Conservation (phyloP, 805 yeast species). For the Teunomyces atbi region DNA sequence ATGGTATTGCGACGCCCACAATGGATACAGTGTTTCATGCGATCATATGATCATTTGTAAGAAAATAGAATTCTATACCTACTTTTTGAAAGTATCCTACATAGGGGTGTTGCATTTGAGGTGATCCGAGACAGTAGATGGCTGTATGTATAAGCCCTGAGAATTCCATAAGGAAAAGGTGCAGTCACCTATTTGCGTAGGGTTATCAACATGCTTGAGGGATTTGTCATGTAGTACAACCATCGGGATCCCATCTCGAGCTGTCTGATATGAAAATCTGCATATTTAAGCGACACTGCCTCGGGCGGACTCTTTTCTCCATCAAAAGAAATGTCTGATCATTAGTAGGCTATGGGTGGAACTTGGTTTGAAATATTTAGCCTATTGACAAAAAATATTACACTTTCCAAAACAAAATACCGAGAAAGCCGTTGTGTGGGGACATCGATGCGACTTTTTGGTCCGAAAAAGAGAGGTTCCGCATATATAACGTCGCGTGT, state of each 20-base stretch:
- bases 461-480: constrained; percentile 3
- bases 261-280: not conserved
- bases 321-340: not conserved
- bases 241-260: not conserved
- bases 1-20: not conserved
- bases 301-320: not conserved
- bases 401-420: not conserved
- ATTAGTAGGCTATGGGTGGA: not conserved
- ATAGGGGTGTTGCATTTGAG: not conserved
- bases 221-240: not conserved
- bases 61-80: not conserved
- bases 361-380: not conserved
- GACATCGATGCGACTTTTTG: not conserved
- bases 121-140: not conserved
- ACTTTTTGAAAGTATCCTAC: not conserved
- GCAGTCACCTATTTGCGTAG: not conserved
- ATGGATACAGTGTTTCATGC: not conserved
- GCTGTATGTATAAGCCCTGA: not conserved
- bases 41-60: not conserved
- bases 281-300: not conserved
- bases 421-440: not conserved
- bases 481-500: constrained; percentile 3
- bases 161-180: not conserved
- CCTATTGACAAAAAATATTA: not conserved
- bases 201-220: too few species aligned